Evolutionary conservation across 1,139 yeast genomes (phyloP).

Genomic region (Hyphopichia pseudoburtonii): DNA sequence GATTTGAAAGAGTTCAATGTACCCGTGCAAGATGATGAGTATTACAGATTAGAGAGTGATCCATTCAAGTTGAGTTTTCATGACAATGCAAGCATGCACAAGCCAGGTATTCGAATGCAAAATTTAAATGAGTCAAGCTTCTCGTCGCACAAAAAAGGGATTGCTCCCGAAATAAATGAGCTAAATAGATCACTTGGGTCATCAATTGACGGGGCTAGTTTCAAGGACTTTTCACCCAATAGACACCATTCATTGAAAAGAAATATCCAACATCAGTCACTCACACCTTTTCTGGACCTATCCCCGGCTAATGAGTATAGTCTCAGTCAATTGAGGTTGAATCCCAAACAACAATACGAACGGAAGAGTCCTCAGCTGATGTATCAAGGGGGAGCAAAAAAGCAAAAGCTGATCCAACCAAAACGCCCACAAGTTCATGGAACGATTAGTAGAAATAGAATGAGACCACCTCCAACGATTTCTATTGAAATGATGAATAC

Average conservation of each 20-base stretch:
- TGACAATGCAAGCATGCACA: conserved; percentile 10
- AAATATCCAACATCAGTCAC: conserved; percentile 7
- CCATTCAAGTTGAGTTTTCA: conserved; percentile 8
- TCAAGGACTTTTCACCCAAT: conserved; percentile 30
- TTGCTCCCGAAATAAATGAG: not conserved
- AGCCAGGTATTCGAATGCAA: conserved; percentile 9
- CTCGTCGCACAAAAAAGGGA: not conserved
- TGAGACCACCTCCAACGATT: conserved; percentile 38
- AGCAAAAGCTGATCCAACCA: conserved; percentile 6
- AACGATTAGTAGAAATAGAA: conserved; percentile 11
- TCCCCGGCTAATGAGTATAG: not conserved
- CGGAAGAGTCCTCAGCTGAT: not conserved
- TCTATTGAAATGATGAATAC: conserved; percentile 56
- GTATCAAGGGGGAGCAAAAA: conserved; percentile 12
- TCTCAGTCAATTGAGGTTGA: not conserved
- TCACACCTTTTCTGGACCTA: not conserved
- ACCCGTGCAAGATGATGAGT: conserved; percentile 14
- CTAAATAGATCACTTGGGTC: conserved; percentile 23
- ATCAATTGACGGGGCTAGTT: conserved; percentile 25
- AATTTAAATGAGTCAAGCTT: conserved; percentile 8
- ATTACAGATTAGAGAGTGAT: conserved; percentile 5
- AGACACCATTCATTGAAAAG: conserved; percentile 11
- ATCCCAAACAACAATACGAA: conserved; percentile 4
- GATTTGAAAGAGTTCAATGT: conserved; percentile 9
- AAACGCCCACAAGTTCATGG: not conserved